A percentile compares a stretch with the other conserved stretches of the same genome.
Conservation (phyloP, 1,284 basidiomycete genomes). For the Sanghuangporus sanghuang region DNA sequence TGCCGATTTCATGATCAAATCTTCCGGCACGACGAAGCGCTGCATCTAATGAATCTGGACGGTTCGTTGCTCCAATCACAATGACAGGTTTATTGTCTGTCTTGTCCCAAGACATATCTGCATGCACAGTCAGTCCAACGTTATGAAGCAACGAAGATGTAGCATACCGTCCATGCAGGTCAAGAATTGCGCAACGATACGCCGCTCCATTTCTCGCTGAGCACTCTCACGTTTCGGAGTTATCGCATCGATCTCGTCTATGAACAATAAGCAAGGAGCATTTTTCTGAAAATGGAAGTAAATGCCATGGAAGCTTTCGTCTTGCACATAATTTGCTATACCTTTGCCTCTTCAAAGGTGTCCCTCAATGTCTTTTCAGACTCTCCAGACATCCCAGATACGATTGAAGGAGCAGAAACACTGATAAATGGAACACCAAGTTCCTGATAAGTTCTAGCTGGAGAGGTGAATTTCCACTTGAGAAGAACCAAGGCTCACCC, state of each 20-base stretch:
- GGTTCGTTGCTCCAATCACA: conserved; percentile 94
- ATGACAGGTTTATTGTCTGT: conserved; percentile 87
- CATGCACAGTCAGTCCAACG: conserved; percentile 24
- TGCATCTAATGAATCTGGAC: conserved; percentile 92
- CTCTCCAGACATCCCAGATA: conserved; percentile 97
- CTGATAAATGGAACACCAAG: conserved; percentile 89
- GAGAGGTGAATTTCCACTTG: conserved; percentile 12
- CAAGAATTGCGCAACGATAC: conserved; percentile 95
- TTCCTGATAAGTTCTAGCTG: conserved; percentile 48
- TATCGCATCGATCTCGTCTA: conserved; percentile 98
- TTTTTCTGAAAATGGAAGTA: conserved; percentile 48
- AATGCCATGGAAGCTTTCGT: not conserved
- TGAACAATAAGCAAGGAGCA: conserved; percentile 88
- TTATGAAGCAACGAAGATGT: not conserved
- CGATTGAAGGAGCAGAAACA: conserved; percentile 91
- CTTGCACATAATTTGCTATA: conserved; percentile 28
- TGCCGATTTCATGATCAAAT: conserved; percentile 96
- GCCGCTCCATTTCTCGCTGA: conserved; percentile 94
- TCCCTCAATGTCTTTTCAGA: conserved; percentile 94
- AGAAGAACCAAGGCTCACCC: conserved; percentile 48
- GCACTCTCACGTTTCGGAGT: conserved; percentile 97
- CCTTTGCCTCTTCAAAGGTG: conserved; percentile 95
- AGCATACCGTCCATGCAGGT: conserved; percentile 92
- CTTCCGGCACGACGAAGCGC: conserved; percentile 90
- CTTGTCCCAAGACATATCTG: conserved; percentile 90